Evolutionary conservation across 2,329 filamentous ascomycete species (phyloP), one percentile per base, ranked within the genome.

Genomic region (Lecanicillium sp.): DNA sequence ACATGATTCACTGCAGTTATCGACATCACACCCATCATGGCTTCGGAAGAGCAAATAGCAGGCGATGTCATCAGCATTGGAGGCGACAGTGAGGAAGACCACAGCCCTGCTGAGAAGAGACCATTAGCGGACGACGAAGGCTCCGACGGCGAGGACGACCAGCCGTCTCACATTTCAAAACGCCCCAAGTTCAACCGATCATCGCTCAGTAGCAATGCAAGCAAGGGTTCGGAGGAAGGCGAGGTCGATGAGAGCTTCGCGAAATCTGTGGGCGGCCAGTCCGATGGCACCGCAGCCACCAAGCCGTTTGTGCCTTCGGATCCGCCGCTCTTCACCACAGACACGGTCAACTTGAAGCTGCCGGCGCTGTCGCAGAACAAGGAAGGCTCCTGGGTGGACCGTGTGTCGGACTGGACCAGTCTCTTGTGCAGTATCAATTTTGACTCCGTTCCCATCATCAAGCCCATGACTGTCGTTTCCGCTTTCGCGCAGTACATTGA

Each of bases 401-500:
- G 48, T 26, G 41, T 49, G 14, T 15, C 40, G 10, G 41, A 49
- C 5, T 49, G 48, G 48, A 19, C 48, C 6, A 33, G 6, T 15
- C 35, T 45, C 17, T 14, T 49, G 15, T 58, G 54, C 42, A 38
- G 49, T 3, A 50, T 51, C 45, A 68, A 68, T 44, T 32, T 43
- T 11, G 50, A 55, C 5, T 51, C 53, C 15, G 36, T 54, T 23
- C 29, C 51, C 20, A 46, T 51, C 27, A 57, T 66, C 15, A 61
- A 58, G 2, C 52, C 60, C 6, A 38, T 24, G 2, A 29, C 64
- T 23, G 49, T 55, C 6, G 44, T 55, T 19, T 55, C 55, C 14
- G 63, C 60, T 11, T 67, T 62, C 49, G 44, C 44, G 14, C 53
- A 60, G 40, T 67, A 64, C 50, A 48, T 68, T 23, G 60, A 66